These are phyloP conservation scores for Hygrophorus russula DNA, from an alignment of 768 basidiomycete species.

Conservation along the genomic window DNA sequence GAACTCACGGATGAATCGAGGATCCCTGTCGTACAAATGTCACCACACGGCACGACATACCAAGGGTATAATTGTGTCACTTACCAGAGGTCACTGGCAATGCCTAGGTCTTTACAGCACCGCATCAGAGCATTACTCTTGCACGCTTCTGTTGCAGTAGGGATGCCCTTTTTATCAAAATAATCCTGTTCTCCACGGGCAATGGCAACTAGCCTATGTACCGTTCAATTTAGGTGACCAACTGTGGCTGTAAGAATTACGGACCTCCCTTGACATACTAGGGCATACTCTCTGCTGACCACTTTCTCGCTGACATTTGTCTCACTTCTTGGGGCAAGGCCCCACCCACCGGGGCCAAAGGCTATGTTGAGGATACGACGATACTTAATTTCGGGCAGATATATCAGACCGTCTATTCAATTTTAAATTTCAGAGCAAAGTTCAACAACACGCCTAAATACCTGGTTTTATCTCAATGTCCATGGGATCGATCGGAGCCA, in stretches of 20 bases:
- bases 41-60: background rate
- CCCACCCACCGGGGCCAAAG: conserved; percentile 96
- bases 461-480: conserved; percentile 96
- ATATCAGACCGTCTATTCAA: conserved; percentile 73
- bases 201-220: conserved; percentile 68
- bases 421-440: background rate
- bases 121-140: conserved; percentile 97
- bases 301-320: conserved; percentile 82
- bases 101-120: conserved; percentile 92
- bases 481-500: conserved; percentile 60
- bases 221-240: background rate
- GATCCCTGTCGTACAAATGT: conserved; percentile 52
- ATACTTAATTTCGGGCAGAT: conserved; percentile 97
- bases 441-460: conserved; percentile 20
- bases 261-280: conserved; percentile 86
- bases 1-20: conserved; percentile 90
- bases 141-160: conserved; percentile 90
- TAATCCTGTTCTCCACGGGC: conserved; percentile 95
- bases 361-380: conserved; percentile 84
- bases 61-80: conserved; percentile 10
- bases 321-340: conserved; percentile 86
- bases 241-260: conserved; percentile 15
- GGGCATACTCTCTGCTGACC: conserved; percentile 88
- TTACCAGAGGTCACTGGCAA: conserved; percentile 94
- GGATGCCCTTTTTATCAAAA: conserved; percentile 82